Conservation (phyloP, 495 filamentous ascomycete genomes). For the Lentithecium fluviatile region DNA sequence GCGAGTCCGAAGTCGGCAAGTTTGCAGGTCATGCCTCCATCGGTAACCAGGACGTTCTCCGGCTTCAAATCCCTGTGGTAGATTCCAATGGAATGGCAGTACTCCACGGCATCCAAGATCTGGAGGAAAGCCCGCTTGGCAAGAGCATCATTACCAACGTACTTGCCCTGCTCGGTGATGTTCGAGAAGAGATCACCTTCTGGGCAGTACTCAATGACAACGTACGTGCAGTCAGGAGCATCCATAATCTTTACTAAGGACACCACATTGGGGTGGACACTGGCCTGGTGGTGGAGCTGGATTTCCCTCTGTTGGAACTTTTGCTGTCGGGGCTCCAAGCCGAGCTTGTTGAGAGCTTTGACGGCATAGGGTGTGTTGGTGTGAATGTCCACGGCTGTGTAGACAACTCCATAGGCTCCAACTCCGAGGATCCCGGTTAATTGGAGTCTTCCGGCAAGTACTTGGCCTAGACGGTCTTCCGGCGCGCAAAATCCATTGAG, state of each 20-base stretch:
- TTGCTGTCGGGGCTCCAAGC: slow-evolving; percentile 80
- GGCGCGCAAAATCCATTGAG: slow-evolving; percentile 57
- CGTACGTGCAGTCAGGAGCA: slow-evolving; percentile 87
- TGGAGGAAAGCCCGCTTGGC: slow-evolving; percentile 89
- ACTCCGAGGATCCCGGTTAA: slow-evolving; percentile 84
- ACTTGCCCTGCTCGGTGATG: slow-evolving; percentile 92
- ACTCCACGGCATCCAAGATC: slow-evolving; percentile 94
- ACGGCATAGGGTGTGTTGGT: slow-evolving; percentile 85
- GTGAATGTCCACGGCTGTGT: slow-evolving; percentile 85
- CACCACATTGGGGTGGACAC: slow-evolving; percentile 87
- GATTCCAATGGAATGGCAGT: slow-evolving; percentile 89
- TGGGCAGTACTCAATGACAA: slow-evolving; percentile 95
- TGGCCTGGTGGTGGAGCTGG: slow-evolving; percentile 82
- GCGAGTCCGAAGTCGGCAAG: slow-evolving; percentile 97
- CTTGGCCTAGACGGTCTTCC: slow-evolving; percentile 82
- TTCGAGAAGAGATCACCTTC: slow-evolving; percentile 96
- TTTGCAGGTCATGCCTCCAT: slow-evolving; percentile 84
- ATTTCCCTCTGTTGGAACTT: slow-evolving; percentile 94
- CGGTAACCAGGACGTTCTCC: slow-evolving; percentile 93
- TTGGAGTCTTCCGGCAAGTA: slow-evolving; percentile 78
- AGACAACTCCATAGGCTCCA: slow-evolving; percentile 95
- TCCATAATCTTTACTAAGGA: slow-evolving; percentile 94
- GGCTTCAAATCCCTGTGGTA: slow-evolving; percentile 98
- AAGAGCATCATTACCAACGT: slow-evolving; percentile 87
- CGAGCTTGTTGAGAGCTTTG: slow-evolving; percentile 91